Base-by-base conservation (phyloP, 1,284 basidiomycete genomes). In the Rugiboletus extremiorientalis region DNA sequence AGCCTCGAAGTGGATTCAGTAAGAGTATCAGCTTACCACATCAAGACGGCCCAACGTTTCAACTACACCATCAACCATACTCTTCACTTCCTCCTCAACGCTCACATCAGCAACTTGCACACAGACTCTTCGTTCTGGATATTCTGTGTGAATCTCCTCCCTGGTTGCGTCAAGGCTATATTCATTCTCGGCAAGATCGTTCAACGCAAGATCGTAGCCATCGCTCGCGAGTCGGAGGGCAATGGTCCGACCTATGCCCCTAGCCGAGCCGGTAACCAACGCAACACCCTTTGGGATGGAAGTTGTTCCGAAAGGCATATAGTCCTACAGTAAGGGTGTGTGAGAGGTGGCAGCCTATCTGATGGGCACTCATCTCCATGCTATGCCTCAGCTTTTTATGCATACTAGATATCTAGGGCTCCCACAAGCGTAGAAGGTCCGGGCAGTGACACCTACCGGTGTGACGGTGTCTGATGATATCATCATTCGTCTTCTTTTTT, bases 121-220 rank as follows among this genome's bases (percentile, higher is more conserved):
- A n/a, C 61, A 56, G 15, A 68, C 62, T 22, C 60, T 65, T 28
- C 65, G 61, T 25, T 60, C 70, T 3, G 70, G 62, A 23, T 49
- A 45, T 30, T 60, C 61, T 1, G 41, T 44, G 30, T 43, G 36
- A n/a, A 77, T 77, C 41, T 72, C 65, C 16, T 67, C 54, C n/a
- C 52, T 62, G 5, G 62, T 36, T 15, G 54, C 41, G 18, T 67
- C 63, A 2, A 75, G 61, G 4, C 50, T 51, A 1, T 60, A 58
- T 37, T 58, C 54, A 23, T 67, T 66, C 3, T 37, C 42, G 16
- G 56, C 31, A 7, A 77, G 52, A 52, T 77, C 75, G 54, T 73
- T 77, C 11, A 77, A 42, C 5, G 64, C 73, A 14, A 78, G 56
- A 33, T 76, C 69, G 41, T 74, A 77, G 4, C 76, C 76, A 34